Base-by-base conservation (phyloP, 2,329 filamentous ascomycete species). In the Drechslera avenae region DNA sequence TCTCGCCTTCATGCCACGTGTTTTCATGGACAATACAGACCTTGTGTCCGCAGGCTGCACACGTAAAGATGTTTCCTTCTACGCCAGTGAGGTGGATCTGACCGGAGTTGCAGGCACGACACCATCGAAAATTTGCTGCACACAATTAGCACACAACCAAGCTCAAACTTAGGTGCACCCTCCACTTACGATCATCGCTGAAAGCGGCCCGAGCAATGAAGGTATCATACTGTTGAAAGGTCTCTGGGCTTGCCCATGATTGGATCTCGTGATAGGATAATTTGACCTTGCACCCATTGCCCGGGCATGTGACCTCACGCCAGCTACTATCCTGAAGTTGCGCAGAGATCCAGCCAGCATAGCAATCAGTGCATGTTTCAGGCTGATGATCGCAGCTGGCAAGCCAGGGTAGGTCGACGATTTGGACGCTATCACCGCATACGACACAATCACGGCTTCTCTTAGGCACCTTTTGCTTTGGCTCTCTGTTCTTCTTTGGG, bases 111-210 rank as follows among this genome's bases (percentile, higher is more conserved):
- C 84, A 86, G 1, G 56, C 56, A 4, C 81, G 75, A 57, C 83
- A 86, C 78, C 80, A 83, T n/a, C 78, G 67, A 61, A 84, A 85
- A 42, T 79, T 77, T 0, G 75, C 56, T 56, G 23, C 10, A 31
- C 12, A 21, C 34, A 18, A 18, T 43, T 35, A 48, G 39, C 45
- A 28, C 2, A 9, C 5, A 31, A 10, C 33, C 10, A 18, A 14
- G 5, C 4, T 6, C 13, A 2, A 28, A n/a, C 1, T 2, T 4
- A 18, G 5, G 19, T 6, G 1, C 12, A n/a, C 3, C 21, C 17
- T 13, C 7, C 7, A 53, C 56, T 53, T 39, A 58, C 52, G 68
- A 3, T 78, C 67, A 37, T 71, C 62, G 10, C 72, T 72, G 43
- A 84, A 71, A 13, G 76, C 75, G 12, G 71, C 69, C 5, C 78